Evolutionary conservation across 176 grass and related monocot species (phyloP).

Genomic region (Cenchrus americanus): DNA sequence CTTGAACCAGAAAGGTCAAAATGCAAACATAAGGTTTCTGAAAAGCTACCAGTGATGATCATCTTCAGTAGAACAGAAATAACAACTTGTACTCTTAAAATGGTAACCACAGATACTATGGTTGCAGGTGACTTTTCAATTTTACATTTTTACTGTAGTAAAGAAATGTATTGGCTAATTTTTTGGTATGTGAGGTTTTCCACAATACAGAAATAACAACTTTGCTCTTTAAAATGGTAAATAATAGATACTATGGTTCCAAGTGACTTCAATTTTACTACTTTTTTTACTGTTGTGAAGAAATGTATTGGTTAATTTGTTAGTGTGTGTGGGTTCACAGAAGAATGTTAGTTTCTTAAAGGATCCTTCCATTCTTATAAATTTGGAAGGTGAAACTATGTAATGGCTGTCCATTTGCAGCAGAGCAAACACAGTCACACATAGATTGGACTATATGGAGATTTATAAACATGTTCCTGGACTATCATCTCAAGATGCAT

Average conservation of each 20-base stretch:
- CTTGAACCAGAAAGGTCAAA: not conserved
- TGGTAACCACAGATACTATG: not conserved
- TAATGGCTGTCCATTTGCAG: not conserved
- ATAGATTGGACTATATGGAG: not conserved
- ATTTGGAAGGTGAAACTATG: not conserved
- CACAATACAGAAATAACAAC: conserved; percentile 8
- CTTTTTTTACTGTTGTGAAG: not conserved
- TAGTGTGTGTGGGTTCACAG: not conserved
- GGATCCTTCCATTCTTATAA: not conserved
- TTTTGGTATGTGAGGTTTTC: not conserved
- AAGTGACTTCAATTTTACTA: not conserved
- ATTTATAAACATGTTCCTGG: conserved; percentile 3
- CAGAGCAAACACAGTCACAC: not conserved
- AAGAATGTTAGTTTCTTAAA: not conserved
- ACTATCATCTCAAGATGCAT: not conserved
- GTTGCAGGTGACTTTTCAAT: not conserved
- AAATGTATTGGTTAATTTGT: not conserved
- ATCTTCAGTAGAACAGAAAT: conserved; percentile 6
- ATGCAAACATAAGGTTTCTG: conserved; percentile 27
- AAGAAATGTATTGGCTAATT: not conserved
- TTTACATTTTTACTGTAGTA: conserved; percentile 4
- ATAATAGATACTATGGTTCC: not conserved
- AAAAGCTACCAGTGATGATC: conserved; percentile 9
- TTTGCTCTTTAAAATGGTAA: not conserved
- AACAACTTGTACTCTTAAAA: not conserved